A percentile compares a stretch with the other conserved stretches of the same genome.
phyloP scores from a whole-genome alignment of 371 early-diverging fungal genomes.

The Polyrhizophydium stewartii region DNA sequence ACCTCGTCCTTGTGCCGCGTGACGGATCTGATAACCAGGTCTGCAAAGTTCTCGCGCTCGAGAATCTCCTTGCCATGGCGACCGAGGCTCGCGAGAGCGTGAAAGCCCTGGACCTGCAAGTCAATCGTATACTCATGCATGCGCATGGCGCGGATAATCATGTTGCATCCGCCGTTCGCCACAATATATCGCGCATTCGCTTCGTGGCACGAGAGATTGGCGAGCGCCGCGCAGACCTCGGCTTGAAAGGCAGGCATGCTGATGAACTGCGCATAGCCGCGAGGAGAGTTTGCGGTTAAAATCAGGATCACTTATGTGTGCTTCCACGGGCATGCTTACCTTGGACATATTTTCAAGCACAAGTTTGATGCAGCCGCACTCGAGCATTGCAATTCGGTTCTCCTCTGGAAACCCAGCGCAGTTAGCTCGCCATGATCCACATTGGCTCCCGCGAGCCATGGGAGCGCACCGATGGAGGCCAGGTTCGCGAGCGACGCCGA shows the following conservation, averaged over 20 bases:
- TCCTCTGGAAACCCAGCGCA: conserved; percentile 11
- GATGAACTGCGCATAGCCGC: conserved; percentile 11
- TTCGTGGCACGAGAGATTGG: conserved; percentile 18
- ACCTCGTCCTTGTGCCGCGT: background rate
- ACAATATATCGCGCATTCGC: conserved; percentile 8
- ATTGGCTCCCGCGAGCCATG: background rate
- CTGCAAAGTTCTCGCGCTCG: conserved; percentile 6
- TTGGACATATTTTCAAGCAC: conserved; percentile 10
- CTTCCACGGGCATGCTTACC: too few species aligned
- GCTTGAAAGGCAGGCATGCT: conserved; percentile 17
- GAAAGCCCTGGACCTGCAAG: conserved; percentile 22
- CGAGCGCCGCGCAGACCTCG: conserved; percentile 22
- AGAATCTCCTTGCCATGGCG: background rate
- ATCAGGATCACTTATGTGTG: too few species aligned
- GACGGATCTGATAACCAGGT: conserved; percentile 3
- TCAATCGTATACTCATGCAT: conserved; percentile 8
- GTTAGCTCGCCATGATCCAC: too few species aligned
- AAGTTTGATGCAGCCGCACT: conserved; percentile 7
- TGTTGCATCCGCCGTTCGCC: conserved; percentile 6
- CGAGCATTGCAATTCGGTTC: conserved; percentile 9
- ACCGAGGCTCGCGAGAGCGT: conserved; percentile 18
- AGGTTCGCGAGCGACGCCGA: conserved; percentile 26
- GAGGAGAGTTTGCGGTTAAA: too few species aligned
- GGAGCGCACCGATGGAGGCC: conserved; percentile 6
- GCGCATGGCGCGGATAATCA: conserved; percentile 18